A percentile compares a stretch with the other conserved stretches of the same genome.
Conservation (phyloP, 108 stramenopile species). For the Skeletonema grethae region DNA sequence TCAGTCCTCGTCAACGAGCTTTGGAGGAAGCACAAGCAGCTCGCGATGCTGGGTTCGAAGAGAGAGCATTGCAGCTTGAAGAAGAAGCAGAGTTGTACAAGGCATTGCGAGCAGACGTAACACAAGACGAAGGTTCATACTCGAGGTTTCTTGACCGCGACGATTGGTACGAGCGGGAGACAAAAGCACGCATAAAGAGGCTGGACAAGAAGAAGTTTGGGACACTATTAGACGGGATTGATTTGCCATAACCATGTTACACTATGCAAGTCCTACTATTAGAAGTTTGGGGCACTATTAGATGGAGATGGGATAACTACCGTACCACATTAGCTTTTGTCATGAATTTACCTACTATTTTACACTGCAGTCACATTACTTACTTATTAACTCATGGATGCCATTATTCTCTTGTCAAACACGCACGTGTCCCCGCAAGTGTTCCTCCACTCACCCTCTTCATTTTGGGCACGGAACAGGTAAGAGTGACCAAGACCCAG, state of each 20-base stretch:
- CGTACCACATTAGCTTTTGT: not conserved
- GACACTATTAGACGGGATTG: conserved; percentile 70
- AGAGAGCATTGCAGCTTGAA: conserved; percentile 56
- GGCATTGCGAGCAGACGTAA: conserved; percentile 76
- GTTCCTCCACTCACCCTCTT: conserved; percentile 29
- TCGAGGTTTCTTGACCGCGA: conserved; percentile 84
- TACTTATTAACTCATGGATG: not conserved
- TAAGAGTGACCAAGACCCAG: conserved; percentile 41
- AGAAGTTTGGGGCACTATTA: not conserved
- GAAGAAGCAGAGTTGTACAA: conserved; percentile 77
- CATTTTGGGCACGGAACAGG: conserved; percentile 26
- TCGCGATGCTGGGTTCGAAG: conserved; percentile 60
- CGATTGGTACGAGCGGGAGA: conserved; percentile 89
- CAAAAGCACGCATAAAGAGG: conserved; percentile 57
- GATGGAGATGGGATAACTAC: too few relatives aligned
- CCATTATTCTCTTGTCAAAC: conserved; percentile 4
- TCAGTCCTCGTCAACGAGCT: conserved; percentile 69
- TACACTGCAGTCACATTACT: not conserved
- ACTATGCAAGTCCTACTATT: too few relatives aligned
- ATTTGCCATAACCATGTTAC: conserved; percentile 39
- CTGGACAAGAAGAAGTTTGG: conserved; percentile 68
- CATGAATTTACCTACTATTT: not conserved
- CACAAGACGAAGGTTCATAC: conserved; percentile 85
- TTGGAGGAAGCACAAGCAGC: conserved; percentile 64
- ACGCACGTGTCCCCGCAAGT: conserved; percentile 12